Evolutionary conservation across 2,329 filamentous ascomycete genomes (phyloP).

Genomic region (Penicillium sp.): DNA sequence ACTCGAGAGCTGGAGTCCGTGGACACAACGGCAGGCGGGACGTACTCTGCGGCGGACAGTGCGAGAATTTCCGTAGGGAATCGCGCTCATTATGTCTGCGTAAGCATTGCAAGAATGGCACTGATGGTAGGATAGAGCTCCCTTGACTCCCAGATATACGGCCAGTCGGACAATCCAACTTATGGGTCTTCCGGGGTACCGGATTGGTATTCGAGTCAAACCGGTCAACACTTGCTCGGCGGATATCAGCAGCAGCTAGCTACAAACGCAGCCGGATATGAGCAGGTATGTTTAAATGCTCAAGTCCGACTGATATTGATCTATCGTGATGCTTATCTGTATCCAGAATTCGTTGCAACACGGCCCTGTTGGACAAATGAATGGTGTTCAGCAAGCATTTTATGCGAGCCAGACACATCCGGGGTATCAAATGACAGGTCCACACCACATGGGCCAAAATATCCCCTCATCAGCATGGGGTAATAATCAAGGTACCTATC

Average conservation of each 20-base stretch:
- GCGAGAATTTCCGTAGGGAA: conserved; percentile 29
- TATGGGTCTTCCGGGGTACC: conserved; percentile 15
- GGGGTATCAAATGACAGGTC: not conserved
- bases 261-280: not conserved
- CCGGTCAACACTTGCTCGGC: conserved; percentile 5
- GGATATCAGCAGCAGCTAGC: conserved; percentile 2
- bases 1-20: conserved; percentile 9
- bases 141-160: conserved; percentile 18
- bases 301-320: not conserved
- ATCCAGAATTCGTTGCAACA: not conserved
- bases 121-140: conserved; percentile 30
- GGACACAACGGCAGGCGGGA: conserved; percentile 12
- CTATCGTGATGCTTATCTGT: not conserved
- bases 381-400: not conserved
- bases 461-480: not conserved
- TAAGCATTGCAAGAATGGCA: conserved; percentile 18
- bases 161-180: conserved; percentile 10
- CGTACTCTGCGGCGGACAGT: conserved; percentile 16
- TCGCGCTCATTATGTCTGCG: conserved; percentile 21
- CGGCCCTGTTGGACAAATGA: not conserved
- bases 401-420: conserved; percentile 1
- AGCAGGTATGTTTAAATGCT: conserved; percentile 5
- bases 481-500: not conserved
- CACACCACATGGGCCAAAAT: conserved; percentile 1
- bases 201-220: conserved; percentile 19